A percentile compares a stretch with the other conserved stretches of the same genome.
Conservation (phyloP, 1,284 basidiomycete species). For the Grifola frondosa region DNA sequence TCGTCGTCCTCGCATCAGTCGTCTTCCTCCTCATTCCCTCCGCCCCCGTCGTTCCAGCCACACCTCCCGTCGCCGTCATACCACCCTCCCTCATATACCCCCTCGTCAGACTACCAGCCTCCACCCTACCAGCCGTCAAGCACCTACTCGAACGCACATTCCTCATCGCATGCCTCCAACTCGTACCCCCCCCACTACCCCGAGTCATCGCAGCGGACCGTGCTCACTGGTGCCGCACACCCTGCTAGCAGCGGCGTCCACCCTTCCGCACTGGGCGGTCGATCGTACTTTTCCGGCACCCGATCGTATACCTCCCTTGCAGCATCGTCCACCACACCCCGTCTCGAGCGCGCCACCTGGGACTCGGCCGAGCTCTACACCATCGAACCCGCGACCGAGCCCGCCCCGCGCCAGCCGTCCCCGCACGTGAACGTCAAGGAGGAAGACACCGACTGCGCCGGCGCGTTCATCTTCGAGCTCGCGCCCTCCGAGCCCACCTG, state of each 20-base stretch:
- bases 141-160: too few species aligned
- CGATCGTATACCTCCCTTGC: conserved; percentile 18
- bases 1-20: conserved; percentile 10
- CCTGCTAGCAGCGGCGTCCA: conserved; percentile 9
- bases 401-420: conserved; percentile 3
- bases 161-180: too few species aligned
- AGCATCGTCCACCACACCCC: conserved; percentile 6
- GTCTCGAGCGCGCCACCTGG: conserved; percentile 19
- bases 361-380: conserved; percentile 14
- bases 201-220: conserved; percentile 4
- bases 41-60: conserved; percentile 4
- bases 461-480: conserved; percentile 34
- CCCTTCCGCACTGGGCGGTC: conserved; percentile 7
- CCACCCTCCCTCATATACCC: too few species aligned
- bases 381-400: conserved; percentile 15
- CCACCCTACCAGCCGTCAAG: conserved; percentile 11
- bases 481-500: conserved; percentile 19
- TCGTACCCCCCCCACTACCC: conserved; percentile 2
- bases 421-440: conserved; percentile 17
- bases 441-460: conserved; percentile 21
- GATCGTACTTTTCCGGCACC: conserved; percentile 8
- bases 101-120: not conserved
- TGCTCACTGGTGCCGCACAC: conserved; percentile 9
- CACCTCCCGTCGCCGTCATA: too few species aligned
- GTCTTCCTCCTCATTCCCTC: conserved; percentile 9